phyloP scores from a whole-genome alignment of 2,329 filamentous ascomycete genomes.

The Sclerotinia trifoliorum region DNA sequence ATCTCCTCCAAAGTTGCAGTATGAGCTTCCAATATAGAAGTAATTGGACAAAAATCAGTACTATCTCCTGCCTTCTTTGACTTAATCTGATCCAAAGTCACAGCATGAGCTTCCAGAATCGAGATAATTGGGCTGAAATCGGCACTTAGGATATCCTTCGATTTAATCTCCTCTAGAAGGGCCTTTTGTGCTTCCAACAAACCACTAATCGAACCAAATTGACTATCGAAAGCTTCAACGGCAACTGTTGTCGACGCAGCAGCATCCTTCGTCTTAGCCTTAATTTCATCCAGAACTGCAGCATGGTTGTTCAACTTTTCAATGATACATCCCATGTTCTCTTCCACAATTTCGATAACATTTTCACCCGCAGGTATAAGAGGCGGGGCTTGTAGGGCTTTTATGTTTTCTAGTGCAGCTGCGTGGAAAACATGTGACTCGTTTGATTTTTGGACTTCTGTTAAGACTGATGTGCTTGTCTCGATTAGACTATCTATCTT shows the following conservation, averaged over 20 bases:
- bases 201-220: conserved; percentile 26
- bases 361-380: not conserved
- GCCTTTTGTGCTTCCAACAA: conserved; percentile 18
- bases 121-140: conserved; percentile 6
- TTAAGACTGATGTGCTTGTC: conserved; percentile 25
- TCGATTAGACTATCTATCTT: conserved; percentile 22
- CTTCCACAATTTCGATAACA: conserved; percentile 9
- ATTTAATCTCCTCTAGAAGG: conserved; percentile 24
- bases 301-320: conserved; percentile 19
- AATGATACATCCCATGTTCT: not conserved
- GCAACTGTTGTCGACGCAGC: conserved; percentile 18
- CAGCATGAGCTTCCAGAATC: conserved; percentile 19
- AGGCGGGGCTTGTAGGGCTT: conserved; percentile 15
- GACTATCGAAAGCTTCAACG: conserved; percentile 26
- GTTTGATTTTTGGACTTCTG: conserved; percentile 25
- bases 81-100: conserved; percentile 24
- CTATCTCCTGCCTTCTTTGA: conserved; percentile 1
- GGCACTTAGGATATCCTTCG: conserved; percentile 2
- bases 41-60: not conserved
- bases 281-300: conserved; percentile 18
- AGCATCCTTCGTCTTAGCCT: conserved; percentile 8
- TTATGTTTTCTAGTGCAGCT: conserved; percentile 25
- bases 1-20: conserved; percentile 25
- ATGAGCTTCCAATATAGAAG: conserved; percentile 20
- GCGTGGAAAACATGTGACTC: conserved; percentile 24